Evolutionary conservation across 2,329 filamentous ascomycete genomes (phyloP), one percentile per base, ranked within the genome.

Genomic region (Aspergillus arachidicola): DNA sequence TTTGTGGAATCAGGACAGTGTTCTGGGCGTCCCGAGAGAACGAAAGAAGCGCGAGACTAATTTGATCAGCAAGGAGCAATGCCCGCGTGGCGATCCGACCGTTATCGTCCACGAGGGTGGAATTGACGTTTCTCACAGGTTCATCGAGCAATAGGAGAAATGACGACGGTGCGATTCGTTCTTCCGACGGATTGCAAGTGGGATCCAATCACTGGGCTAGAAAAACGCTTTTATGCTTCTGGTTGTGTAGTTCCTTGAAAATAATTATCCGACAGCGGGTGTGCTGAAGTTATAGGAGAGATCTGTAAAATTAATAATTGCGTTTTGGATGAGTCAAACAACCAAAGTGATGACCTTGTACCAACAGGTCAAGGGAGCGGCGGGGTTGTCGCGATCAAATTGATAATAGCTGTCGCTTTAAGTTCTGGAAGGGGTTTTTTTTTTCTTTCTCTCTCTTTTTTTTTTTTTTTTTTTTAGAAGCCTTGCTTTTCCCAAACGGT

Each of bases 21-120:
- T 62, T 21, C 36, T 53, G 53, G 54, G 57, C 38, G 45, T 61
- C 34, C 51, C 43, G 28, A 32, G 51, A 36, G 57, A 63, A 57
- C 53, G 41, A 59, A 54, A 53, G 60, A 63, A 59, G 48, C 28
- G 48, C 30, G 56, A 57, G 59, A 62, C 38, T 54, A 57, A 57
- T 57, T 45, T 34, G 51, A 58, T 62, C 59, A 59, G 59, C 56
- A 61, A 64, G 60, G 63, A 61, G 58, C 51, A 55, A 23, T 26
- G 58, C 61, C 60, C 60, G 66, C 66, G 68, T 67, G 66, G 67
- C 64, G 65, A 68, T 66, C 64, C 62, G 59, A 66, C 62, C 54
- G 56, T 62, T 60, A 66, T 66, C 62, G 65, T 69, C 67, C 68
- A 70, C 68, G 63, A 68, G 66, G 64, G 67, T 64, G 59, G 64